These are phyloP conservation scores for Selaginella tamariscina DNA, from an alignment of 75 land plant genomes.

Conservation along the genomic window DNA sequence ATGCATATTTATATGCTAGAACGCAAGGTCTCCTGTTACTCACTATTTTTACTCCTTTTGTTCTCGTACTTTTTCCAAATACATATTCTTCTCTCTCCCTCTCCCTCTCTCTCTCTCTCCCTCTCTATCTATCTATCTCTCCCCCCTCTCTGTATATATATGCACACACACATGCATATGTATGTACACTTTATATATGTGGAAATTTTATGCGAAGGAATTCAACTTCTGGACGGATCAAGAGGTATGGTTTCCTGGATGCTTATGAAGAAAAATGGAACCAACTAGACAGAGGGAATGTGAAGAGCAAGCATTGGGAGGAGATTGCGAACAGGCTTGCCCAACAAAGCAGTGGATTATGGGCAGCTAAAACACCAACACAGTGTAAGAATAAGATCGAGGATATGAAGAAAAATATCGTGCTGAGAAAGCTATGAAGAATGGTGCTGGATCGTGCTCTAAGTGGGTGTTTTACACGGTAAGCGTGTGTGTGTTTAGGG, in stretches of 20 bases:
- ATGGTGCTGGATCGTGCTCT: not conserved
- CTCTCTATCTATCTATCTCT: too few species aligned
- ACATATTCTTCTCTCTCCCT: too few species aligned
- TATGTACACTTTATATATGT: too few species aligned
- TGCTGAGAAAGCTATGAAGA: not conserved
- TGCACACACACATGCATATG: too few species aligned
- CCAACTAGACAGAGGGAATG: not conserved
- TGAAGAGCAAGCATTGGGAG: conserved; percentile 14
- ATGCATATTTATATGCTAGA: too few species aligned
- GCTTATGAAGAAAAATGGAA: conserved; percentile 15
- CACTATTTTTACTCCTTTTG: too few species aligned
- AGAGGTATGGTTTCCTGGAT: conserved; percentile 7
- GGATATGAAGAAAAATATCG: not conserved
- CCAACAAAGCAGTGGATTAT: not conserved
- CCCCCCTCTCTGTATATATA: too few species aligned
- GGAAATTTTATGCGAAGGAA: too few species aligned
- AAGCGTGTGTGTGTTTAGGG: too few species aligned
- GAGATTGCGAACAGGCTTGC: conserved; percentile 9
- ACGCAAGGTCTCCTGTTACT: too few species aligned
- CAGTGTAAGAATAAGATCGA: conserved; percentile 12
- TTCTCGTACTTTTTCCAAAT: too few species aligned
- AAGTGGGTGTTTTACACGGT: not conserved
- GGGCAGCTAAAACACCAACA: not conserved
- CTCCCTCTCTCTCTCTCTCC: too few species aligned
- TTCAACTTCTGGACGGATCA: conserved; percentile 8